Base-by-base conservation (phyloP, 768 basidiomycete genomes). In the Sistotremastrum suecicum region DNA sequence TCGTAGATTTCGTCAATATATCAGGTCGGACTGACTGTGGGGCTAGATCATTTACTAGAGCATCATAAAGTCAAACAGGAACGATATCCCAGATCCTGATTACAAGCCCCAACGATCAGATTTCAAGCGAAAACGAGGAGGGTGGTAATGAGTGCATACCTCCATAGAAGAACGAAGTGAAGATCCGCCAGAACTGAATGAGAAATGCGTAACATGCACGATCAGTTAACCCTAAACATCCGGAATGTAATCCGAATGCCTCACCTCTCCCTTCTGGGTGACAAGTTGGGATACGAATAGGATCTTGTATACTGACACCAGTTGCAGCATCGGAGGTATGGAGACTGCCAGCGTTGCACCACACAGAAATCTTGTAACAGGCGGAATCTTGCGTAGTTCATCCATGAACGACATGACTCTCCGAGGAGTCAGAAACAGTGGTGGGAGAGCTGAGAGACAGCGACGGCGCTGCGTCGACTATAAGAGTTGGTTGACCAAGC, bases 311-410 rank as follows among this genome's bases (percentile, higher is more conserved):
- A 63, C 57, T 5, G 70, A 62, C 28, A 86, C 54, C 3, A 84
- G 46, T 8, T 72, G 63, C 52, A 79, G 58, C 50, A 83, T 57
- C 30, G 72, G 64, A 0, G 83, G 71, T 1, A 79, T 20, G 0
- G 85, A 75, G 36, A 86, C 65, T 0, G 62, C 75, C 3, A 84
- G 55, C 2, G 76, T 73, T 1, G 83, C 80, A 20, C 63, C 65
- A 47, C 74, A 69, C 5, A 86, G 58, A 46, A 79, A 76, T 33
- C 88, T 76, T 4, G 88, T 89, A 35, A 91, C 80, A 34, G 82
- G 81, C 0, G 88, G 87, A 1, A 90, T 84, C 65, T 86, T 88
- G 54, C 69, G 74, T 44, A 89, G 60, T 64, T 88, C 82, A n/a
- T 46, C 50, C 3, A 57, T 44, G 29, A 56, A 20, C 20, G 20